Conservation (phyloP, 2,329 filamentous ascomycete genomes). For the Macroventuria anomochaeta region DNA sequence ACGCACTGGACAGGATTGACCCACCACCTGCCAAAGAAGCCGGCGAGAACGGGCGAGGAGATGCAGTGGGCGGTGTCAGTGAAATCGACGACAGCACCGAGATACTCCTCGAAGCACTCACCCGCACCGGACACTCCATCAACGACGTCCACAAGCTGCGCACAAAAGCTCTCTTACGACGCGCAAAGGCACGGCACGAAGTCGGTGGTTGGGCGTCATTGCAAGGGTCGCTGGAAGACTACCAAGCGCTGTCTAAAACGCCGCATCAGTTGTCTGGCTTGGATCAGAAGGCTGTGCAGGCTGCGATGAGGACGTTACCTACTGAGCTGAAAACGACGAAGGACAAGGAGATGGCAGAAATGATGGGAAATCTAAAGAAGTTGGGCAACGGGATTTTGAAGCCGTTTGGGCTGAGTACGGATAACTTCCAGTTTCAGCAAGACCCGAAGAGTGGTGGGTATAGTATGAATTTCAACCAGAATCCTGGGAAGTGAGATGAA, state of each 20-base stretch:
- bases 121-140: slow-evolving; percentile 35
- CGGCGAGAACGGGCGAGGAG: slow-evolving; percentile 56
- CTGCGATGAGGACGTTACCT: slow-evolving; percentile 71
- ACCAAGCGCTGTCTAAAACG: slow-evolving; percentile 68
- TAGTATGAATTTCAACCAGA: slow-evolving; percentile 83
- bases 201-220: slow-evolving; percentile 80
- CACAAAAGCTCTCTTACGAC: slow-evolving; percentile 80
- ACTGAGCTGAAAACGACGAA: slow-evolving; percentile 76
- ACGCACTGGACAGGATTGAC: slow-evolving; percentile 70
- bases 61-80: slow-evolving; percentile 59
- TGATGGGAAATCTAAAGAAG: slow-evolving; percentile 96
- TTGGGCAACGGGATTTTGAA: slow-evolving; percentile 90
- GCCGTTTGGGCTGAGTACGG: slow-evolving; percentile 90
- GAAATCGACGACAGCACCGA: slow-evolving; percentile 61
- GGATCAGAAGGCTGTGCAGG: slow-evolving; percentile 72
- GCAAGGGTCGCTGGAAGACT: slow-evolving; percentile 80
- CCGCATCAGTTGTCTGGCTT: slow-evolving; percentile 64
- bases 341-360: slow-evolving; percentile 88
- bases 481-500: slow-evolving; percentile 16
- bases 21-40: slow-evolving; percentile 41
- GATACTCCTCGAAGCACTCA: slow-evolving; percentile 41
- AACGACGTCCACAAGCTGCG: slow-evolving; percentile 78
- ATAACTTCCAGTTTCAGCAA: slow-evolving; percentile 93
- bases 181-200: slow-evolving; percentile 75
- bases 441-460: slow-evolving; percentile 90